Evolutionary conservation across 371 early-diverging fungal genomes (phyloP).

Genomic region (Mortierella sp.): DNA sequence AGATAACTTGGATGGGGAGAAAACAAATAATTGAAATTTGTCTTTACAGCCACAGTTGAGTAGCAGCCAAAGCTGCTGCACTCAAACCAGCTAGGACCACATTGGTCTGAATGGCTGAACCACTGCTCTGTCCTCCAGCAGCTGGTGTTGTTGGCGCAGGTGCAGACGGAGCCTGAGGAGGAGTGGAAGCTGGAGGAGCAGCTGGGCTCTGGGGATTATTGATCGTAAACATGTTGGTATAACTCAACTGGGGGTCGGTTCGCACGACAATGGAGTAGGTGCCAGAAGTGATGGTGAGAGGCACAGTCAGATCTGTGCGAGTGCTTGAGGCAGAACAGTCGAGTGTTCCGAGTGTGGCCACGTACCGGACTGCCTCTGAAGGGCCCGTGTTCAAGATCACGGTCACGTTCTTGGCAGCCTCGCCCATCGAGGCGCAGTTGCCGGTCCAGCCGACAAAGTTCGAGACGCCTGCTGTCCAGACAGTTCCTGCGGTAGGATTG

Average conservation of each 20-base stretch:
- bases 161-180: neutral
- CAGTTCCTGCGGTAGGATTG: slow-evolving; percentile 46
- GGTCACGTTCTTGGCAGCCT: slow-evolving; percentile 38
- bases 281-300: slow-evolving; percentile 24
- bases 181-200: slow-evolving; percentile 4
- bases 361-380: slow-evolving; percentile 41
- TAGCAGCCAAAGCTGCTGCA: slow-evolving; percentile 14
- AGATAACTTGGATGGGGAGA: too few species aligned
- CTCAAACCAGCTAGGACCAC: slow-evolving; percentile 15
- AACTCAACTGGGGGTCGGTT: slow-evolving; percentile 40
- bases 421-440: slow-evolving; percentile 46
- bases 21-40: too few species aligned
- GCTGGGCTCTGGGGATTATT: slow-evolving; percentile 34
- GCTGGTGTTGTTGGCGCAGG: neutral
- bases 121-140: slow-evolving; percentile 1
- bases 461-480: slow-evolving; percentile 44
- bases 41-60: slow-evolving; percentile 22
- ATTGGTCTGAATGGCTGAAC: slow-evolving; percentile 1
- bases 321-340: slow-evolving; percentile 45
- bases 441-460: slow-evolving; percentile 52
- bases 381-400: slow-evolving; percentile 48
- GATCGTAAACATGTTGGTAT: slow-evolving; percentile 53
- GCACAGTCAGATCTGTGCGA: slow-evolving; percentile 45
- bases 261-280: slow-evolving; percentile 45
- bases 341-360: slow-evolving; percentile 45